Base-by-base conservation (phyloP, 2,329 filamentous ascomycete species). In the Epichloe bromicola region DNA sequence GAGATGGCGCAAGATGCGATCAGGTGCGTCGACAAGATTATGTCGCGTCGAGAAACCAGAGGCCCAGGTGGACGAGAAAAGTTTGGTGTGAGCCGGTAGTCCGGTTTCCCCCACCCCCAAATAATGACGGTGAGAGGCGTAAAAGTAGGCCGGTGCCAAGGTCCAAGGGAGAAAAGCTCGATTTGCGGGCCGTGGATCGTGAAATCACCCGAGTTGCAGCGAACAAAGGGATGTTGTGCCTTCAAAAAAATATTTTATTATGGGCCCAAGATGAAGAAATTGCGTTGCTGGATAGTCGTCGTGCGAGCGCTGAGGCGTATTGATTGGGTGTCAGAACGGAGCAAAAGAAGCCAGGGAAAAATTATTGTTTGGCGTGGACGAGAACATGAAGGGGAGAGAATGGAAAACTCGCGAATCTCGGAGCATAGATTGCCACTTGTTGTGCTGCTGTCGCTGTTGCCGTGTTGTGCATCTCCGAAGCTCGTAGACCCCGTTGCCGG, bases 211-310 rank as follows among this genome's bases (percentile, higher is more conserved):
- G 10, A 44, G 40, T 49, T 44, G 40, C 47, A 43, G 39, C 17
- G n/a, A 43, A 40, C 47, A 23, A 37, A 43, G 40, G 48, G 40
- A 49, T 49, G 48, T 38, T 30, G 48, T 43, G 33, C 48, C 33
- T 49, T 33, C 26, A 17, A 37, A 42, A 11, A 23, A 17, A n/a
- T 17, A 33, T 20, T 4, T 41, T 43, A 49, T 49, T 49, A 49
- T 49, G 48, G 48, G 40, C 40, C 48, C 5, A 12, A 23, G 30
- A 19, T 23, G 47, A 40, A 43, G 15, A 30, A 44, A 44, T 37
- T 43, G 48, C 40, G 48, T 49, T 49, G 40, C 48, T 44, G 26
- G 19, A 40, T 33, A 17, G 39, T 17, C 26, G 39, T 17, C 26
- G 40, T 38, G 48, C 40, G 39, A 36, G 48, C 12, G 33, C 26